These are phyloP conservation scores for Gloeostereum incarnatum DNA, from an alignment of 768 basidiomycete species.

Conservation along the genomic window DNA sequence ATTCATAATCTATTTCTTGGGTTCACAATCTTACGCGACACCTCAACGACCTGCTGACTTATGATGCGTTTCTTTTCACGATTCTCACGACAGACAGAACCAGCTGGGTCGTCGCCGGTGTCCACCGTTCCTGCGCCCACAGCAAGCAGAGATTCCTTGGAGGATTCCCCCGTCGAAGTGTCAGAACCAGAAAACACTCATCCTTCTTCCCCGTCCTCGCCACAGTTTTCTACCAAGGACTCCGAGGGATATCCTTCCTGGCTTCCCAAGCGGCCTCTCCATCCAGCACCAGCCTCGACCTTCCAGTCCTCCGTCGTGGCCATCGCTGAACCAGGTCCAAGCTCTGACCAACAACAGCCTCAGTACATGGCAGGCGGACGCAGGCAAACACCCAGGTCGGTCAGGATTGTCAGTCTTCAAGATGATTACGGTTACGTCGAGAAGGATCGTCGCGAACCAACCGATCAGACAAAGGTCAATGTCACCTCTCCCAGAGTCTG, in stretches of 20 bases:
- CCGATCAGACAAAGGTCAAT: slow-evolving; percentile 37
- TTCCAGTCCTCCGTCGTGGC: slow-evolving; percentile 46
- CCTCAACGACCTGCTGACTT: slow-evolving; percentile 9
- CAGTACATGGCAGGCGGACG: slow-evolving; percentile 46
- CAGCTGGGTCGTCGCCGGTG: slow-evolving; percentile 20
- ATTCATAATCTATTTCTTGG: slow-evolving; percentile 7
- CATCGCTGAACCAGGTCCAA: slow-evolving; percentile 18
- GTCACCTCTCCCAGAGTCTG: slow-evolving; percentile 39
- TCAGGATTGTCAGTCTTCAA: slow-evolving; percentile 70
- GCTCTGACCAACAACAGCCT: slow-evolving; percentile 14
- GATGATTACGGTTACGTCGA: slow-evolving; percentile 31
- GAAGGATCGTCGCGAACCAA: slow-evolving; percentile 35
- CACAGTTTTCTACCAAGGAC: slow-evolving; percentile 27
- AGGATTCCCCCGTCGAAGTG: slow-evolving; percentile 5
- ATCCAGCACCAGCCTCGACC: slow-evolving; percentile 67
- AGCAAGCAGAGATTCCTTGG: slow-evolving; percentile 12
- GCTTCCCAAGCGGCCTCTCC: slow-evolving; percentile 73
- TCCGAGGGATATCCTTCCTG: slow-evolving; percentile 77
- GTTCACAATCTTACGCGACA: slow-evolving; percentile 6
- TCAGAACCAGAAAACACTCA: no score
- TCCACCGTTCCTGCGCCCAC: slow-evolving; percentile 15
- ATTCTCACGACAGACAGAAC: slow-evolving; percentile 33
- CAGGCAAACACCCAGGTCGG: slow-evolving; percentile 71
- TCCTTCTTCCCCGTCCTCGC: slow-evolving; percentile 22
- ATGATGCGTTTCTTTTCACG: slow-evolving; percentile 21